These are phyloP conservation scores for Rhodocollybia butyracea DNA, from an alignment of 768 basidiomycete species.

Conservation along the genomic window DNA sequence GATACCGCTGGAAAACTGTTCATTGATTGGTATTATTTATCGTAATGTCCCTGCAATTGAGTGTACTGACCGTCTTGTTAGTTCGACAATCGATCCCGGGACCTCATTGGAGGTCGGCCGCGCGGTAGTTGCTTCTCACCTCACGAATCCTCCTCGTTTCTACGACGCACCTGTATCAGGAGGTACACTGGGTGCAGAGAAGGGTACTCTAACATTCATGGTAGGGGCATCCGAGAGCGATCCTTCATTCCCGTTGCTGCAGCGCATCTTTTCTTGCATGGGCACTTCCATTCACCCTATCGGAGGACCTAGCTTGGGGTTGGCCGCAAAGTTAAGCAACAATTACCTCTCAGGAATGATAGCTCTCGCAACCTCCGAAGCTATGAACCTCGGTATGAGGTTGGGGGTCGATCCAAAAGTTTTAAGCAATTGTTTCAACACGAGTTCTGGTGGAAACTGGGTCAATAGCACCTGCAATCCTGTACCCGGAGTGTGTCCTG, in stretches of 20 bases:
- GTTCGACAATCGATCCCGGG: constrained; percentile 40
- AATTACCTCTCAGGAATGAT: constrained; percentile 41
- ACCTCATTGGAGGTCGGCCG: constrained; percentile 31
- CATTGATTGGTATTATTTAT: constrained; percentile 33
- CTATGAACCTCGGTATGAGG: constrained; percentile 44
- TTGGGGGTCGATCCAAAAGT: constrained; percentile 38
- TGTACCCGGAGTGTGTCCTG: constrained; percentile 41
- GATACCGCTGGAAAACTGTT: constrained; percentile 36
- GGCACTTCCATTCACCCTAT: constrained; percentile 33
- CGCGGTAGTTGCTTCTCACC: constrained; percentile 22
- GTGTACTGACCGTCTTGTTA: constrained; percentile 9
- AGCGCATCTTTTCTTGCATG: constrained; percentile 30
- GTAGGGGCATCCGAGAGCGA: constrained; percentile 32
- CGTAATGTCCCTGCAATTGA: no score
- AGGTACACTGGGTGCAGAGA: constrained; percentile 36
- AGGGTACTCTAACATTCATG: constrained; percentile 36
- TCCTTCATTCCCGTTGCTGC: constrained; percentile 28
- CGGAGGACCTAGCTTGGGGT: constrained; percentile 37
- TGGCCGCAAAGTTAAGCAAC: constrained; percentile 42
- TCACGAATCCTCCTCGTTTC: constrained; percentile 21
- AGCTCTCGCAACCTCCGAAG: constrained; percentile 39
- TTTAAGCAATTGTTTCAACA: constrained; percentile 34
- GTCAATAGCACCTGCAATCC: constrained; percentile 41
- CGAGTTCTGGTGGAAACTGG: constrained; percentile 39
- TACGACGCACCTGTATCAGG: constrained; percentile 42